These are phyloP conservation scores for Pyricularia grisea DNA, from an alignment of 2,329 filamentous ascomycete genomes.

Conservation along the genomic window DNA sequence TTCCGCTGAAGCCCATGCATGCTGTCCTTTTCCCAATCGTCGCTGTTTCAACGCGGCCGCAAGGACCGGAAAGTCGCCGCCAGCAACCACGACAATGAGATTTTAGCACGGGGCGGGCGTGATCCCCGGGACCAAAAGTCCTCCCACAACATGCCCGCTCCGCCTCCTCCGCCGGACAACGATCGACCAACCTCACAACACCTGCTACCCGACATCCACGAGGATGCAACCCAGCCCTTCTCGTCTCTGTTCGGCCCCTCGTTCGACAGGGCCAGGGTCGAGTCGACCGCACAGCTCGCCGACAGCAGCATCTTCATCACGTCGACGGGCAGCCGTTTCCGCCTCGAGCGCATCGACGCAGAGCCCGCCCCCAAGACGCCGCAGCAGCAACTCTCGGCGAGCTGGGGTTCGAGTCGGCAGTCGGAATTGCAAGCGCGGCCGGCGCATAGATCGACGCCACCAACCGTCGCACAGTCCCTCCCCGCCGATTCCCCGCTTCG, in stretches of 20 bases:
- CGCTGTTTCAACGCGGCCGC: background rate
- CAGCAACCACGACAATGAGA: background rate
- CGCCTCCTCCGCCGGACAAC: background rate
- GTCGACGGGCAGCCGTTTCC: slow-evolving; percentile 16
- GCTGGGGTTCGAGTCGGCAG: background rate
- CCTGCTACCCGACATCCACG: slow-evolving; percentile 16
- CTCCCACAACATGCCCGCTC: background rate
- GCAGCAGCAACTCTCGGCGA: slow-evolving; percentile 1
- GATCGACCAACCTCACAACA: background rate
- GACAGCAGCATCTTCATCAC: slow-evolving; percentile 17
- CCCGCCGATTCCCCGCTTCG: background rate
- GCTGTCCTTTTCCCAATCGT: background rate
- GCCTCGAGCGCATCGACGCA: slow-evolving; percentile 13
- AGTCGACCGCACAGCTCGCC: slow-evolving; percentile 16
- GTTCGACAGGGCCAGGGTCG: slow-evolving; percentile 16
- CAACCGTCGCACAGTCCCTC: background rate
- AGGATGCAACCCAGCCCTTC: slow-evolving; percentile 14
- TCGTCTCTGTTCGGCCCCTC: slow-evolving; percentile 15
- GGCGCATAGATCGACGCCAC: background rate
- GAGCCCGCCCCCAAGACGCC: background rate
- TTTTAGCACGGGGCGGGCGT: background rate
- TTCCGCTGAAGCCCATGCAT: background rate
- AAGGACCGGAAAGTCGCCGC: background rate
- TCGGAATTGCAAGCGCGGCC: background rate
- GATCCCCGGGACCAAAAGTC: background rate